A percentile compares a stretch with the other conserved stretches of the same genome.
Conservation (phyloP, 2,329 filamentous ascomycete species). For the Gliomastix tumulicola region DNA sequence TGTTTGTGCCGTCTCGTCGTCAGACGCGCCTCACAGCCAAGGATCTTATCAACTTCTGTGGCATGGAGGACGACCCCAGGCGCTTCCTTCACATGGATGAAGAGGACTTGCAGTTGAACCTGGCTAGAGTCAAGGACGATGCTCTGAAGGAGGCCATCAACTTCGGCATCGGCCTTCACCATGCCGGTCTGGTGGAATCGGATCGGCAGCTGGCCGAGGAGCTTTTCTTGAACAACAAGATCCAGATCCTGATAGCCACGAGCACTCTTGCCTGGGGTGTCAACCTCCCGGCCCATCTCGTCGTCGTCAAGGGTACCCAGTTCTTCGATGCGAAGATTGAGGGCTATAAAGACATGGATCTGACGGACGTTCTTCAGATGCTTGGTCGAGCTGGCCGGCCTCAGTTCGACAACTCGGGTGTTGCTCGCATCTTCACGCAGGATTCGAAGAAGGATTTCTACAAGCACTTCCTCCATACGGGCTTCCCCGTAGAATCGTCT, state of each 20-base stretch:
- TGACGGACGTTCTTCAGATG: slow-evolving; percentile 98
- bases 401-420: slow-evolving; percentile 93
- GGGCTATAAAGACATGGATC: slow-evolving; percentile 97
- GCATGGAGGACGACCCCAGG: slow-evolving; percentile 95
- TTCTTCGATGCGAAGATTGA: slow-evolving; percentile 98
- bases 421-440: slow-evolving; percentile 95
- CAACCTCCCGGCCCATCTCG: slow-evolving; percentile 91
- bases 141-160: slow-evolving; percentile 88
- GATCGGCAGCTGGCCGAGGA: slow-evolving; percentile 90
- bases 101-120: slow-evolving; percentile 82
- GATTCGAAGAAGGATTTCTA: slow-evolving; percentile 98
- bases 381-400: slow-evolving; percentile 89
- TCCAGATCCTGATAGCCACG: slow-evolving; percentile 92
- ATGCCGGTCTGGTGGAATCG: slow-evolving; percentile 91
- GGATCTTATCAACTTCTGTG: slow-evolving; percentile 94
- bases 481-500: slow-evolving; percentile 94
- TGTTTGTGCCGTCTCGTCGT: slow-evolving; percentile 91
- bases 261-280: slow-evolving; percentile 98
- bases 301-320: slow-evolving; percentile 96
- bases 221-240: slow-evolving; percentile 94
- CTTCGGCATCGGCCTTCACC: slow-evolving; percentile 95
- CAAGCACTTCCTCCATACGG: slow-evolving; percentile 97
- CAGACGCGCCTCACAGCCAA: slow-evolving; percentile 94
- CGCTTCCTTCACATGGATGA: slow-evolving; percentile 92
- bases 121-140: slow-evolving; percentile 88